Percentiles rank a stretch among this genome's conserved stretches.
phyloP scores from a whole-genome alignment of 768 basidiomycete species.

The Mycena metata region DNA sequence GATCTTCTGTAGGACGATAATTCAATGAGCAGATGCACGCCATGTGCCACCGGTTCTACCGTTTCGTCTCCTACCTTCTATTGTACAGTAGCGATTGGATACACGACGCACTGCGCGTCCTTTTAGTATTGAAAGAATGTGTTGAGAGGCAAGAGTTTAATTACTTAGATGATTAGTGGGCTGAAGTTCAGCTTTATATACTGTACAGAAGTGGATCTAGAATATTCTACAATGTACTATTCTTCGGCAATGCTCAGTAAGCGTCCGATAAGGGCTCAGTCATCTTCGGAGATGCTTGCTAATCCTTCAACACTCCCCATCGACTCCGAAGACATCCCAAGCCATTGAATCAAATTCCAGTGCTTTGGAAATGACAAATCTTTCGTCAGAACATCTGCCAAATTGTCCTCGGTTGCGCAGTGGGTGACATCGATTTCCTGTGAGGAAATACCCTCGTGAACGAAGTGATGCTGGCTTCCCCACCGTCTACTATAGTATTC shows the following conservation, averaged over 20 bases:
- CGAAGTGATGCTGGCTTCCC: conserved; percentile 47
- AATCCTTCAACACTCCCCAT: conserved; percentile 36
- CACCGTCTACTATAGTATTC: no score
- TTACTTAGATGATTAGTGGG: no score
- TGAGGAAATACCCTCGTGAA: conserved; percentile 41
- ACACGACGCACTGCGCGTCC: no score
- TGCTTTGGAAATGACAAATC: conserved; percentile 33
- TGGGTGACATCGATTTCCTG: conserved; percentile 24
- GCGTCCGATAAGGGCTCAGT: no score
- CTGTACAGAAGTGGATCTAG: not conserved
- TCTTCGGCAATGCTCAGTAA: not conserved
- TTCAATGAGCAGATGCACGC: no score
- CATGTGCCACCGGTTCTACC: no score
- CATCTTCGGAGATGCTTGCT: not conserved
- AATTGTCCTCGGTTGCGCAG: conserved; percentile 40
- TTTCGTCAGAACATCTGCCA: conserved; percentile 49
- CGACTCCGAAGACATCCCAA: conserved; percentile 26
- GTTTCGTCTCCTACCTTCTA: no score
- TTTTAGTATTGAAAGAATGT: no score
- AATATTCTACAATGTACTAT: conserved; percentile 4
- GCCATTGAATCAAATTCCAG: conserved; percentile 8
- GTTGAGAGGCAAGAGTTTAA: no score
- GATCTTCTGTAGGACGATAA: no score
- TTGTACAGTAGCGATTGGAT: no score
- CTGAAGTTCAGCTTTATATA: conserved; percentile 5